These are phyloP conservation scores for Microdochium bolleyi DNA, from an alignment of 2,329 filamentous ascomycete genomes.

Conservation along the genomic window DNA sequence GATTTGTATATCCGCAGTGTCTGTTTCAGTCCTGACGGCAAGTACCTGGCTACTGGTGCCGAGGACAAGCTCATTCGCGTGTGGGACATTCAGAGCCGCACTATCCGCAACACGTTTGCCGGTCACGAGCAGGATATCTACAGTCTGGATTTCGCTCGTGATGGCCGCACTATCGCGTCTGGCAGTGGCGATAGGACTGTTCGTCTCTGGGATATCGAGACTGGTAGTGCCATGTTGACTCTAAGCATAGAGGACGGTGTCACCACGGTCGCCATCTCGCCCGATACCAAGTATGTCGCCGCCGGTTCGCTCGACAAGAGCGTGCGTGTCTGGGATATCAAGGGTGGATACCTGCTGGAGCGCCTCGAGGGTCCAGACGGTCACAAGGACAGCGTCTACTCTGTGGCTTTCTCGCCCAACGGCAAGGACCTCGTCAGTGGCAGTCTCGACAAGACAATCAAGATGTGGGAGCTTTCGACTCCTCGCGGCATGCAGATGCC, in stretches of 20 bases:
- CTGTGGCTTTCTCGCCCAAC: slow-evolving; percentile 89
- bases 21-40: slow-evolving; percentile 95
- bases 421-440: slow-evolving; percentile 90
- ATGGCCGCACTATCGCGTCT: slow-evolving; percentile 89
- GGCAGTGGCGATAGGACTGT: slow-evolving; percentile 93
- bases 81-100: slow-evolving; percentile 82
- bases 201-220: slow-evolving; percentile 91
- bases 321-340: slow-evolving; percentile 92
- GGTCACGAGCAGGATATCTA: slow-evolving; percentile 99
- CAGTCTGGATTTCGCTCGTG: slow-evolving; percentile 87
- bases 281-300: slow-evolving; percentile 87
- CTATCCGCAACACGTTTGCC: slow-evolving; percentile 87
- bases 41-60: slow-evolving; percentile 88
- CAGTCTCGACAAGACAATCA: slow-evolving; percentile 95
- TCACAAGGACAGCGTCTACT: slow-evolving; percentile 96
- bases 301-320: slow-evolving; percentile 96
- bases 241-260: slow-evolving; percentile 94
- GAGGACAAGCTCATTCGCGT: slow-evolving; percentile 97
- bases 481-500: slow-evolving; percentile 59
- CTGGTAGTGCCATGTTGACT: slow-evolving; percentile 71
- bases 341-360: slow-evolving; percentile 78
- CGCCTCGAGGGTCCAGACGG: slow-evolving; percentile 87
- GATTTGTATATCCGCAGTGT: slow-evolving; percentile 97
- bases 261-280: slow-evolving; percentile 94
- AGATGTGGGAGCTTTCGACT: slow-evolving; percentile 92